A percentile compares a stretch with the other conserved stretches of the same genome.
Evolutionary conservation across 2,329 filamentous ascomycete species (phyloP).

Genomic region (Microdochium nivale): DNA sequence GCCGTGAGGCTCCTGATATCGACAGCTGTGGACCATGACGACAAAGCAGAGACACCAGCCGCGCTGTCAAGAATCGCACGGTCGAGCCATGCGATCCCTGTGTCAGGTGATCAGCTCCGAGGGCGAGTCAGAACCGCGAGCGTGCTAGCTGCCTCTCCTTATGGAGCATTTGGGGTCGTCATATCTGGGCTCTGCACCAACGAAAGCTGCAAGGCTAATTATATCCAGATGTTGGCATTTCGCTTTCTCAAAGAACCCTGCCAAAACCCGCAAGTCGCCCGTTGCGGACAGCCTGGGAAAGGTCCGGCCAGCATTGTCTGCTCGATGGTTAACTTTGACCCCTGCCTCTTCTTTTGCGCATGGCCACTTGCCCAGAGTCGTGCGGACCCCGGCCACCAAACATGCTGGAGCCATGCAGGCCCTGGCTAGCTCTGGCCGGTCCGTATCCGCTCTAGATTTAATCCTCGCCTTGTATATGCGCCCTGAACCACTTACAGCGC

Average conservation of each 20-base stretch:
- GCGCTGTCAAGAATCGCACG: not conserved
- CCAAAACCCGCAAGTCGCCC: conserved; percentile 21
- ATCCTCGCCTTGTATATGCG: conserved; percentile 29
- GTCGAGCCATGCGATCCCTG: not conserved
- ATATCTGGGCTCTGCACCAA: conserved; percentile 5
- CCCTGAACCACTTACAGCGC: conserved; percentile 33
- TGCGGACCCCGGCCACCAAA: conserved; percentile 21
- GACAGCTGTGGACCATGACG: not conserved
- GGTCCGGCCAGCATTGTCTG: conserved; percentile 22
- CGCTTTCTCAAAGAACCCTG: not conserved
- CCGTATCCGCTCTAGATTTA: conserved; percentile 35
- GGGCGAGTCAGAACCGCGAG: not conserved
- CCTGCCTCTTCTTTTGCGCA: conserved; percentile 24
- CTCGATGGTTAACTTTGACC: too few relatives aligned
- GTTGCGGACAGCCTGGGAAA: not conserved
- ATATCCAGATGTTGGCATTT: conserved; percentile 23
- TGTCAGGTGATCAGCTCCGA: not conserved
- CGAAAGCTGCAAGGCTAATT: conserved; percentile 23
- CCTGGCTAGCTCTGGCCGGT: conserved; percentile 28
- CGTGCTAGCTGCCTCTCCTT: not conserved
- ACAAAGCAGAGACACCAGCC: not conserved
- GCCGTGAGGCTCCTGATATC: not conserved
- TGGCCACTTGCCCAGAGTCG: conserved; percentile 20
- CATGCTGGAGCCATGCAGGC: conserved; percentile 22
- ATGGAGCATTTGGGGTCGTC: not conserved